Evolutionary conservation across 306 rosid genomes (phyloP).

Genomic region (Fagus crenata): DNA sequence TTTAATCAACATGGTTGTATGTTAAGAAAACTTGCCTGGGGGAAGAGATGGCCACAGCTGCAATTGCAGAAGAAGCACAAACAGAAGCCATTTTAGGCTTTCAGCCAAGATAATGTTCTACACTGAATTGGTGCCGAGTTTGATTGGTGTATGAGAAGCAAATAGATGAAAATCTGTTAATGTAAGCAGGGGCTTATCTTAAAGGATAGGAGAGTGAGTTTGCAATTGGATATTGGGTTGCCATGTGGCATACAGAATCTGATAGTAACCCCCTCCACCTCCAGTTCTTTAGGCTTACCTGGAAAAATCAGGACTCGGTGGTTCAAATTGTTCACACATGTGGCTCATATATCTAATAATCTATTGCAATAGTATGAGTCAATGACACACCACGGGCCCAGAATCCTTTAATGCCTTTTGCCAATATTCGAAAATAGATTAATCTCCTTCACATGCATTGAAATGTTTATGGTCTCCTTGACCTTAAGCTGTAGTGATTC

Average conservation of each 20-base stretch:
- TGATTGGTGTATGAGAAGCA: conserved; percentile 4
- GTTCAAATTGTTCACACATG: conserved; percentile 25
- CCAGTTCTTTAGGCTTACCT: conserved; percentile 35
- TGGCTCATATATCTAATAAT: conserved; percentile 3
- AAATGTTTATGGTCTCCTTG: not conserved
- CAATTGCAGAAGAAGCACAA: conserved; percentile 60
- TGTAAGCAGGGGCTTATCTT: conserved; percentile 52
- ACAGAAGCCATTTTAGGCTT: conserved; percentile 45
- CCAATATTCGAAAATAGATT: not conserved
- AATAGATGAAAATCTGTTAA: conserved; percentile 12
- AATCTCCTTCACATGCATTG: not conserved
- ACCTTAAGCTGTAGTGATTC: not conserved
- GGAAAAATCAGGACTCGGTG: conserved; percentile 42
- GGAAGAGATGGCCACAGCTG: conserved; percentile 51
- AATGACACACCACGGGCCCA: not conserved
- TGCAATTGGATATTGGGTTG: conserved; percentile 39
- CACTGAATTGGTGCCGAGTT: not conserved
- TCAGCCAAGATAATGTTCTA: not conserved
- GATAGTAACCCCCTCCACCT: conserved; percentile 16
- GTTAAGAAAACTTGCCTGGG: conserved; percentile 44
- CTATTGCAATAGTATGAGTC: not conserved
- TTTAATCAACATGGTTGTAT: not conserved
- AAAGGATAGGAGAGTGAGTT: conserved; percentile 46
- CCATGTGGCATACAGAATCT: conserved; percentile 63
- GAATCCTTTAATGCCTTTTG: not conserved